Base-by-base conservation (phyloP, 1,139 yeast genomes). In the Debaryomycetaceae sp. region DNA sequence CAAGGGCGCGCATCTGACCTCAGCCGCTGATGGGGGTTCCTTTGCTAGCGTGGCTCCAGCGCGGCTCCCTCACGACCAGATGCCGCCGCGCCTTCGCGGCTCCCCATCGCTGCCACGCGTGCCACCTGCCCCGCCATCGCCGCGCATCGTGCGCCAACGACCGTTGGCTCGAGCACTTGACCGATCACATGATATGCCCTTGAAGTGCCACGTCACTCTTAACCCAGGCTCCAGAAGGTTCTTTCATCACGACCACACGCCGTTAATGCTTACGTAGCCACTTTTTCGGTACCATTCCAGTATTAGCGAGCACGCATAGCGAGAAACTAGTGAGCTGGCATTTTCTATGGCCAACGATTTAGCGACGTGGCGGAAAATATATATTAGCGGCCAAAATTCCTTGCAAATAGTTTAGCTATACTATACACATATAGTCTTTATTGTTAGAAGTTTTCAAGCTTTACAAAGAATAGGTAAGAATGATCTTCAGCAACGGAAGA, bases 401-500 rank as follows among this genome's bases (percentile, higher is more conserved):
- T 27, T 27, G 11, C 31, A 27, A 27, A 27, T 3, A 27, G 31
- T 33, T 39, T 39, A 11, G 11, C 20, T 33, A 33, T 38, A 27
- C 13, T 38, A 13, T 20, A 24, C 22, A 24, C 40, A 27, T 30
- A 22, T 17, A 34, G n/a, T 33, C 31, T n/a, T 23, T 34, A 13
- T 39, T 33, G 41, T 13, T 34, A 23, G 14, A 33, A 22, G 41
- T 20, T 6, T 23, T 31, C 11, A 39, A 24, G 41, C 34, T 39
- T 22, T 39, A 33, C 22, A 39, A 8, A 17, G 4, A 27, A 8
- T 27, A 7, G 11, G 37, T 33, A 22, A 33, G 43, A 62, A 63
- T 51, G 57, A 49, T 42, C 65, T 27, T 27, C 31, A 27, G 31
- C 31, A 27, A 11, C 11, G 31, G 31, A 8, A 27, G 31, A 27